Base-by-base conservation (phyloP, 1,284 basidiomycete genomes). In the Rugiboletus extremiorientalis region DNA sequence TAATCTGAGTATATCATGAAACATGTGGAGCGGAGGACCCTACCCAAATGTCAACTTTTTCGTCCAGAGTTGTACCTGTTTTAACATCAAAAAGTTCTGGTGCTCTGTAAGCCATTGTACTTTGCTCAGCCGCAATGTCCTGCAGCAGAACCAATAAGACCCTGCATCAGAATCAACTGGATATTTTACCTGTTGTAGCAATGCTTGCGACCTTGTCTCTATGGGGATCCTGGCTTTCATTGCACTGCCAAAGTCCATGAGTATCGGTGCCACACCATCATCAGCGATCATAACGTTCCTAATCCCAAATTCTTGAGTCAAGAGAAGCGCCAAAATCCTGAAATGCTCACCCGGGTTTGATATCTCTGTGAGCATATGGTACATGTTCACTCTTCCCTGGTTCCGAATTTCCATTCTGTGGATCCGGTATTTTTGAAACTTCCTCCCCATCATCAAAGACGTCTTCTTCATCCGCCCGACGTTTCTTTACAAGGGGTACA, bases 201-300 rank as follows among this genome's bases (percentile, higher is more conserved):
- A 74, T 0, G 96, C 96, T 69, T 95, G 90, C 22, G 88, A 88
- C 44, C 96, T 85, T 54, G 84, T 92, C 59, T 89, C 83, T 58
- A 96, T 84, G 46, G 78, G 79, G 55, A 96, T 83, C 38, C 92
- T 82, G 11, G 94, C 94, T 66, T 88, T 89, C 67, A 88, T 79
- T 8, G 88, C 85, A 61, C 93, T 96, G 18, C 96, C 96, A 75
- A 99, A 96, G 76, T 99, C 96, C 96, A 99, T 99, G 20, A 99
- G 83, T 61, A 99, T 91, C 1, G 95, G 91, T 15, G 86, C 85
- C 20, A 76, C 65, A 8, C 92, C 93, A 58, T 97, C 92, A 67
- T 98, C 95, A 9, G 93, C 82, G 56, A 99, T 84, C 96, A 99
- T 99, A 56, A 99, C 84, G 72, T 99, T 99, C 41, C 94, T 96